Evolutionary conservation across 176 grass and related monocot genomes (phyloP), one percentile per base, ranked within the genome.

Genomic region (Oryza nivara): DNA sequence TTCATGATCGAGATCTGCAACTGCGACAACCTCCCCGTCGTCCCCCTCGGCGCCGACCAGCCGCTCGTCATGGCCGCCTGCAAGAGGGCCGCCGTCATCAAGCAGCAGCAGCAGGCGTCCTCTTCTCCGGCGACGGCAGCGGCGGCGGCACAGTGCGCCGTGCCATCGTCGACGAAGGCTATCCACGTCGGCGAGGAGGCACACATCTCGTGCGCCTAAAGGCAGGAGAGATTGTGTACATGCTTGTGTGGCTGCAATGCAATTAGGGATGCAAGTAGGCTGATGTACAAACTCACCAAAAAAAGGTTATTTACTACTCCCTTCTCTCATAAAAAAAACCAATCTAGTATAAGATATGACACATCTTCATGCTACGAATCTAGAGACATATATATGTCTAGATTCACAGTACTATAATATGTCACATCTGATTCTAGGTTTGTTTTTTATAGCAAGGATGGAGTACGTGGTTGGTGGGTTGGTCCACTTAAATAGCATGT

Each of bases 1-100:
- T 97, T 97, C 86, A 97, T 97, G 95, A 92, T 97, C 47, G 95
- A 97, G 88, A 79, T 97, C 72, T 97, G 92, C 84, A 94, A 97
- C 81, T 97, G 95, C 49, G 90, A 97, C 66, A 92, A 92, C 75
- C 74, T 97, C 45, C 95, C 95, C 0, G 84, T 94, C 36, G 5
- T 97, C 75, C 90, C 95, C 5, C 88, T 97, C 35, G 61, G 35
- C 38, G 68, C 7, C 6, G 88, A 63, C 60, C 28, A 56, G 5
- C 48, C 70, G 0, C 9, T 25, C 13, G 12, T 30, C 4, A 13
- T 89, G 23, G 81, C 74, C 1, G 75, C 75, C 3, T 92, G 90
- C 90, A 97, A 92, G 69, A 90, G 88, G 7, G 86, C 8, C 3
- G 68, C 52, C 20, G 60, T 45, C 73, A 13, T 48, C 38, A 88